Percentiles rank a stretch among this genome's conserved stretches.
phyloP scores from a whole-genome alignment of 2,329 filamentous ascomycete species.

The Microdochium paspali region DNA sequence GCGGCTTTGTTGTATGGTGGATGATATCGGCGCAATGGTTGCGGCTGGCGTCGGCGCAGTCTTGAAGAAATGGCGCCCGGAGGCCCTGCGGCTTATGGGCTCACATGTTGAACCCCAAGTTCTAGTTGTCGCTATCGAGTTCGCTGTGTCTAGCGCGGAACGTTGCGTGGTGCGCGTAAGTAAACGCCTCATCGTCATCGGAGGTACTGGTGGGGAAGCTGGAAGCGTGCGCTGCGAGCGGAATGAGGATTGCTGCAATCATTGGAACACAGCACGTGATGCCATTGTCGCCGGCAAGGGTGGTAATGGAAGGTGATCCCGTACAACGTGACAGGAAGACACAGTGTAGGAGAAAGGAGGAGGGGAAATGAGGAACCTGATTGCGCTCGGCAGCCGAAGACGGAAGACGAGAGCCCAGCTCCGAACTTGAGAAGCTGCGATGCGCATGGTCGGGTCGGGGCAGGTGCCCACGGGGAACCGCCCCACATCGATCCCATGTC shows the following conservation, averaged over 20 bases:
- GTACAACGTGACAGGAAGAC: neutral
- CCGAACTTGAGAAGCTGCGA: neutral
- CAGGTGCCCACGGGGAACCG: neutral
- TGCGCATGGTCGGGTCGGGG: neutral
- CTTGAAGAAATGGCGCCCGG: neutral
- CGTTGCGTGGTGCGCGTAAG: neutral
- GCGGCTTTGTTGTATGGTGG: constrained; percentile 11
- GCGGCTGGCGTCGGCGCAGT: constrained; percentile 1
- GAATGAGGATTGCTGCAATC: neutral
- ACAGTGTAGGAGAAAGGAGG: neutral
- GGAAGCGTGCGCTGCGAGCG: neutral
- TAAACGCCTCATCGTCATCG: neutral
- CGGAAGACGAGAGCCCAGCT: neutral
- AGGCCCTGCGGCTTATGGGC: neutral
- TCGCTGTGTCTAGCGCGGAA: neutral
- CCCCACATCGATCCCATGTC: neutral
- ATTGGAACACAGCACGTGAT: neutral
- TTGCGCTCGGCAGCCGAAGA: neutral
- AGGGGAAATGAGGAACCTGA: neutral
- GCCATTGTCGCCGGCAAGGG: neutral
- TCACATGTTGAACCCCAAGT: no score
- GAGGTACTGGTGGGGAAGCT: neutral
- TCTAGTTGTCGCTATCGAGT: no score
- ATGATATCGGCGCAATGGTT: neutral
- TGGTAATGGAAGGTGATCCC: neutral